A percentile compares a stretch with the other conserved stretches of the same genome.
These are phyloP conservation scores for Pichia occidentalis DNA, from an alignment of 805 yeast species.

Conservation along the genomic window DNA sequence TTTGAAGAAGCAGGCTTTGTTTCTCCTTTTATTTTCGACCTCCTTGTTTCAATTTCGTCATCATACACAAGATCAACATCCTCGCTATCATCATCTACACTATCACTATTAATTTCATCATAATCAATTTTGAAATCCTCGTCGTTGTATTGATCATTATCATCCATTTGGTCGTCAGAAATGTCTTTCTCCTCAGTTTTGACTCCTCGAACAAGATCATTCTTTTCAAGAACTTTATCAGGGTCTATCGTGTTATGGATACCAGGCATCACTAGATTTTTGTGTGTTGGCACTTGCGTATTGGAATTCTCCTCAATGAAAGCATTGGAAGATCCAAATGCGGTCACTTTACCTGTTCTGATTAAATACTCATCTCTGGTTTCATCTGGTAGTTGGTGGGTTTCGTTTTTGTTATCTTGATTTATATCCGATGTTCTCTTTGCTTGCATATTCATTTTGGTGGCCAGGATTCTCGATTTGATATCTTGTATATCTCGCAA, in stretches of 20 bases:
- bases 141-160: slow-evolving; percentile 11
- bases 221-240: slow-evolving; percentile 18
- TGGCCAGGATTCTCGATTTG: slow-evolving; percentile 32
- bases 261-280: slow-evolving; percentile 46
- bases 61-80: slow-evolving; percentile 13
- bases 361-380: slow-evolving; percentile 72
- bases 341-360: slow-evolving; percentile 89
- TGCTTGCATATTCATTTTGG: slow-evolving; percentile 14
- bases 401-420: slow-evolving; percentile 15
- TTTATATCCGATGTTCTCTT: slow-evolving; percentile 4
- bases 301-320: slow-evolving; percentile 38
- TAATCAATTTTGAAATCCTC: slow-evolving; percentile 11
- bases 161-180: slow-evolving; percentile 8
- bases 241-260: slow-evolving; percentile 24
- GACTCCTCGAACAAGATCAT: slow-evolving; percentile 24
- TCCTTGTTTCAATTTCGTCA: slow-evolving; percentile 2
- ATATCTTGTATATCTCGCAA: slow-evolving; percentile 60
- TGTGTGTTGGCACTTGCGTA: slow-evolving; percentile 32
- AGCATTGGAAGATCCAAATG: slow-evolving; percentile 69
- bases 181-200: slow-evolving; percentile 11
- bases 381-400: slow-evolving; percentile 53
- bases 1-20: neutral
- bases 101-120: slow-evolving; percentile 8
- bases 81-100: slow-evolving; percentile 10
- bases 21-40: slow-evolving; percentile 2